Base-by-base conservation (phyloP, 305 asterid species). In the Fraxinus latifolia region DNA sequence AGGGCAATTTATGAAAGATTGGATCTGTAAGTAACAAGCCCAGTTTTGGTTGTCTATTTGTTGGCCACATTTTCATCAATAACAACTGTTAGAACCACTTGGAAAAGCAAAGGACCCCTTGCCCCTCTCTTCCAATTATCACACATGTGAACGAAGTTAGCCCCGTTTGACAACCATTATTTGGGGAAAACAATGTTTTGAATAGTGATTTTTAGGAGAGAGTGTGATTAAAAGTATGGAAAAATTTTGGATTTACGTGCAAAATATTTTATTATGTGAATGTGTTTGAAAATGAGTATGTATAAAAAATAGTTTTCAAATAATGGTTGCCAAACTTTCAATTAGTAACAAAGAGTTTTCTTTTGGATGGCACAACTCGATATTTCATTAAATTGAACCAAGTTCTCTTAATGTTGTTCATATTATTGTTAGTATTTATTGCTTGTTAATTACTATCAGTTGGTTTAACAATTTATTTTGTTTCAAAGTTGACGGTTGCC, bases 1-100 rank as follows among this genome's bases (percentile, higher is more conserved):
- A 89, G 96, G 82, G 96, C 97, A 85, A 87, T 95, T 79, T 91
- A 85, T 23, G 98, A 94, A 82, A 90, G 98, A 91, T 75, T 94
- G 73, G 97, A 95, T 89, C 88, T 94, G 99, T 95, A 93, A 94
- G 98, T 87, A 77, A 31, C 25, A 42, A 65, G 60, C 27, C 32
- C 11, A 34, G 37, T 33, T 44, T 72, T 80, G 58, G 1, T 25
- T 27, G 55, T 31, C 27, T 27, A 15, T 79, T 55, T 25, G 73
- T 39, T 33, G 11, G 44, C 21, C 53, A 27, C 23, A 14, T 32
- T 32, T 32, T 34, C 79, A 44, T 80, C 19, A 47, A 32, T 73
- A 29, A 37, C 34, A 23, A 55, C 77, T 77, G 65, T 25, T 36
- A 15, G 62, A 53, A 53, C 62, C 62, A 53, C 62, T 53, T 53